Conservation (phyloP, 805 yeast species). For the Yamadazyma ubonensis region DNA sequence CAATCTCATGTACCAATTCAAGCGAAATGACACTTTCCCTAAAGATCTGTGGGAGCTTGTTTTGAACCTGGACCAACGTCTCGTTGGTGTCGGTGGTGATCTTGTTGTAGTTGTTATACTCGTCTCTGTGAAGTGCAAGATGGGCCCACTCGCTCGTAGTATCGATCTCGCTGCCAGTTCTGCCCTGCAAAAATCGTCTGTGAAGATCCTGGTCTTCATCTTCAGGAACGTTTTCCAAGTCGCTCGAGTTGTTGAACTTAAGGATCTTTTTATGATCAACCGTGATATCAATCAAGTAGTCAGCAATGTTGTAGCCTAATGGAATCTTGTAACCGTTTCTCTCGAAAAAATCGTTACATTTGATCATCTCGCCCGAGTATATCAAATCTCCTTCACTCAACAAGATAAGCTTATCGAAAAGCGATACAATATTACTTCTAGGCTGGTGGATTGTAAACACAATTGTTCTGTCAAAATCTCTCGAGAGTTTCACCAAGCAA, state of each 20-base stretch:
- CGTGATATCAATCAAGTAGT: slow-evolving; percentile 86
- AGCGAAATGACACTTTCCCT: slow-evolving; percentile 41
- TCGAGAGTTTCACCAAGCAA: slow-evolving; percentile 73
- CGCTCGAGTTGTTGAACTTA: slow-evolving; percentile 18
- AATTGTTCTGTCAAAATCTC: slow-evolving; percentile 80
- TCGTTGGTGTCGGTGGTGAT: slow-evolving; percentile 27
- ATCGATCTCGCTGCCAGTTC: slow-evolving; percentile 40
- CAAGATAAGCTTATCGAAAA: slow-evolving; percentile 79
- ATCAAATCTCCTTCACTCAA: slow-evolving; percentile 83
- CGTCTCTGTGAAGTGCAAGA: slow-evolving; percentile 77
- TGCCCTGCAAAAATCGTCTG: slow-evolving; percentile 24
- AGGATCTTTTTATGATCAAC: slow-evolving; percentile 52
- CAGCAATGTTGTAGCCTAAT: slow-evolving; percentile 88
- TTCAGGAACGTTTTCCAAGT: slow-evolving; percentile 15
- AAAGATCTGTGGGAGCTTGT: slow-evolving; percentile 34
- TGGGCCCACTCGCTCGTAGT: slow-evolving; percentile 85
- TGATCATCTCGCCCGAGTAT: slow-evolving; percentile 81
- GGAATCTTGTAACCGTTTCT: slow-evolving; percentile 82
- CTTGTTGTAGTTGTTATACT: slow-evolving; percentile 35
- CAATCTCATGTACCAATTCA: slow-evolving; percentile 42
- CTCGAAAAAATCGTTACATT: slow-evolving; percentile 72
- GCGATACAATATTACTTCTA: slow-evolving; percentile 88
- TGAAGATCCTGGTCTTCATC: slow-evolving; percentile 27
- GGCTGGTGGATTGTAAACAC: slow-evolving; percentile 97
- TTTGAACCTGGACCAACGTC: slow-evolving; percentile 21